These are phyloP conservation scores for Penicillium herquei DNA, from an alignment of 495 filamentous ascomycete species.

Conservation along the genomic window DNA sequence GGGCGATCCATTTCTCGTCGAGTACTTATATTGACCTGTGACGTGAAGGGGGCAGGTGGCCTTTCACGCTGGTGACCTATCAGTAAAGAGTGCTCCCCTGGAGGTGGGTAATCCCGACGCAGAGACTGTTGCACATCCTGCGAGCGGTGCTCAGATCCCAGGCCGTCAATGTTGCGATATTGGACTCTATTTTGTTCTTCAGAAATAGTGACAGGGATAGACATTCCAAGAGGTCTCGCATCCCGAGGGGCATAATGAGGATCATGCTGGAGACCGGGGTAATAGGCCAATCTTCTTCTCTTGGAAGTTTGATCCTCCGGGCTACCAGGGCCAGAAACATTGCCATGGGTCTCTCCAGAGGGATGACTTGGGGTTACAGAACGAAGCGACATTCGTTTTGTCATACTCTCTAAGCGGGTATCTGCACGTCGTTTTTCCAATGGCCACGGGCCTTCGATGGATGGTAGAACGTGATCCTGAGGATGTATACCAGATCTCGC, in stretches of 20 bases:
- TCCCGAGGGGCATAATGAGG: constrained; percentile 12
- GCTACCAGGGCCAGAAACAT: constrained; percentile 9
- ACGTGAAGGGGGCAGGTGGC: constrained; percentile 7
- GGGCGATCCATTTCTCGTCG: constrained; percentile 18
- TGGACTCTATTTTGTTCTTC: constrained; percentile 15
- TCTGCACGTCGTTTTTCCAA: constrained; percentile 27
- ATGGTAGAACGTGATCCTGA: constrained; percentile 38
- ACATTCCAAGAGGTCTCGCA: constrained; percentile 13
- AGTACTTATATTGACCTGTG: constrained; percentile 13
- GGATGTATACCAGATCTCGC: constrained; percentile 17
- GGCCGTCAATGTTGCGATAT: constrained; percentile 18
- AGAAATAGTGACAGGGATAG: constrained; percentile 13
- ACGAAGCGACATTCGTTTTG: constrained; percentile 37
- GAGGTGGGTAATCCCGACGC: constrained; percentile 23
- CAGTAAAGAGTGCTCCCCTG: constrained; percentile 15
- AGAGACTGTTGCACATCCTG: constrained; percentile 19
- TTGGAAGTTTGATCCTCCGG: constrained; percentile 27
- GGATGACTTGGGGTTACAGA: constrained; percentile 33
- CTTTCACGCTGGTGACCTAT: constrained; percentile 18
- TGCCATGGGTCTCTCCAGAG: constrained; percentile 16
- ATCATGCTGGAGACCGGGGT: constrained; percentile 13
- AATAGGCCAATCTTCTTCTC: constrained; percentile 32
- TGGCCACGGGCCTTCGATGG: constrained; percentile 36
- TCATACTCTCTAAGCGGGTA: constrained; percentile 29
- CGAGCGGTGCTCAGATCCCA: constrained; percentile 16